Evolutionary conservation across 164 flowering plant species (phyloP), one percentile per base, ranked within the genome.

Genomic region (Pachysandra terminalis): DNA sequence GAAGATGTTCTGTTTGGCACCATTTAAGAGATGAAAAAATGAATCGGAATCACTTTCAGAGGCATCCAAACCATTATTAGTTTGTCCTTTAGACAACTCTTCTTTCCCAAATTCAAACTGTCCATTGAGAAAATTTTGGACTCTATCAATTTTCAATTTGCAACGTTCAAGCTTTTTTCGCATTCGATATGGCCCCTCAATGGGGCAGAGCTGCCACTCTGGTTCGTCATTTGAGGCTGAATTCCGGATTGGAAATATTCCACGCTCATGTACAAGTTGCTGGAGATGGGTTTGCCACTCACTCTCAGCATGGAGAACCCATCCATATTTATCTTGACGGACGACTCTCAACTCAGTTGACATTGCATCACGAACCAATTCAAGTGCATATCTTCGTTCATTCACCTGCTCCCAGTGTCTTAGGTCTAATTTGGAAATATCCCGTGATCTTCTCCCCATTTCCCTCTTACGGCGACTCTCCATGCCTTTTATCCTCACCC

Each of bases 271-370:
- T 22, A 93, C 93, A 78, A 96, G 98, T 71, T 91, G 96, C 65
- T 96, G 96, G 64, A 96, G 97, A 81, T 84, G 96, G 54, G 82
- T 78, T 75, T 90, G 96, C 99, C 99, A 93, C 75, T 90, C 96
- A 73, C 99, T 96, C 79, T 96, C 99, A 71, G 99, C 99, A 84
- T 96, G 98, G n/a, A 96, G 90, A 72, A 96, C 90, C 98, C 97
- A 96, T 41, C 99, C 99, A 78, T 96, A 96, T 74, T 96, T 96
- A 79, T 96, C 98, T 74, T 93, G 98, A 27, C 98, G 93, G 54
- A 96, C 85, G 70, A 87, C 92, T 79, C 99, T 88, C 66, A 96
- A 79, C 80, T 96, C 98, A 61, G 98, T 90, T 35, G 98, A 83
- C 97, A 93, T 83, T 48, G 87, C 81, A 79, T 93, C 98, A 61